Conservation (phyloP, 176 grass and related monocot genomes). For the Puya raimondii region DNA sequence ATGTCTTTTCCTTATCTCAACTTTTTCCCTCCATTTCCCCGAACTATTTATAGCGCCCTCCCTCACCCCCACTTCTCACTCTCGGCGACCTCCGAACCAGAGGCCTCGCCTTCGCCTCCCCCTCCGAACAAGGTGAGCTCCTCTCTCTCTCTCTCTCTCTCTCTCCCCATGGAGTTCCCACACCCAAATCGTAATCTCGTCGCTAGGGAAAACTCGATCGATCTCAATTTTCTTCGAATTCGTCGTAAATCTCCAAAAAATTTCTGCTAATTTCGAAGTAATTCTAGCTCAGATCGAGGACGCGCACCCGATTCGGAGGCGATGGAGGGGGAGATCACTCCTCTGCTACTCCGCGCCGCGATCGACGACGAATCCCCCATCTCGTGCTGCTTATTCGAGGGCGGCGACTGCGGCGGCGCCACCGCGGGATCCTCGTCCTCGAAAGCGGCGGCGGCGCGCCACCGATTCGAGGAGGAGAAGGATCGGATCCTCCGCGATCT, state of each 20-base stretch:
- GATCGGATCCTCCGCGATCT: constrained; percentile 38
- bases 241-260: neutral
- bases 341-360: neutral
- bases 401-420: constrained; percentile 4
- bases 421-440: neutral
- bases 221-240: neutral
- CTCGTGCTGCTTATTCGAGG: constrained; percentile 21
- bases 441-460: neutral
- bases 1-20: neutral
- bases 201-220: neutral
- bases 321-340: constrained; percentile 27
- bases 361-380: neutral
- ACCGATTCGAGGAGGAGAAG: constrained; percentile 27
- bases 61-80: neutral
- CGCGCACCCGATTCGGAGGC: neutral
- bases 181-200: neutral
- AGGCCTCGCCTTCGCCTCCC: neutral
- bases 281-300: neutral
- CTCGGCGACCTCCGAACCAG: neutral
- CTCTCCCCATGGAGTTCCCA: neutral
- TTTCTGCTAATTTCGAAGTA: constrained; percentile 12
- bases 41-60: neutral
- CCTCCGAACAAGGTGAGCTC: neutral
- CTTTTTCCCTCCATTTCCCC: neutral
- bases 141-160: constrained; percentile 16